Evolutionary conservation across 345 rosid genomes (phyloP).

Genomic region (Euphorbia pulcherrima): DNA sequence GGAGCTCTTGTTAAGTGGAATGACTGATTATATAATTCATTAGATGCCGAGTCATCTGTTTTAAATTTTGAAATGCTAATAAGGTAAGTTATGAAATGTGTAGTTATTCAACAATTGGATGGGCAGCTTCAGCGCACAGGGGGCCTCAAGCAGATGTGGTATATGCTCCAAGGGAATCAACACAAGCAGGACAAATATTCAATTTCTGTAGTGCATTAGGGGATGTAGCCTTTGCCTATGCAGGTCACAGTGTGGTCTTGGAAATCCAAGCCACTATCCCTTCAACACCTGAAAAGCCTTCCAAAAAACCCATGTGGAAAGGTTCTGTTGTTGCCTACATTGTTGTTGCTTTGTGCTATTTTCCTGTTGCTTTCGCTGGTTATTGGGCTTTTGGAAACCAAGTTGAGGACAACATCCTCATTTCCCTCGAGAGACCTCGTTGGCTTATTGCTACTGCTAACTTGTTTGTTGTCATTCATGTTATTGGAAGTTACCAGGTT

Average conservation of each 20-base stretch:
- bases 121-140: conserved; percentile 46
- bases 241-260: conserved; percentile 63
- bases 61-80: no score
- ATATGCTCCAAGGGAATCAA: conserved; percentile 34
- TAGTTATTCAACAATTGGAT: conserved; percentile 61
- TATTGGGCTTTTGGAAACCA: conserved; percentile 52
- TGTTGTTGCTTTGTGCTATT: conserved; percentile 59
- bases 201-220: conserved; percentile 51
- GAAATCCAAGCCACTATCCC: conserved; percentile 75
- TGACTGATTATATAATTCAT: no score
- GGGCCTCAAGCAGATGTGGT: conserved; percentile 41
- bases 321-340: conserved; percentile 51
- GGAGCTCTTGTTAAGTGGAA: no score
- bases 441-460: conserved; percentile 57
- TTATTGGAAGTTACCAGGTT: conserved; percentile 74
- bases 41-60: no score
- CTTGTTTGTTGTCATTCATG: conserved; percentile 58
- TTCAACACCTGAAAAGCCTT: conserved; percentile 59
- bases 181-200: conserved; percentile 36
- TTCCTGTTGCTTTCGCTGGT: conserved; percentile 54
- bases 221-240: conserved; percentile 60
- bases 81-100: no score
- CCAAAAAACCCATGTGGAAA: conserved; percentile 70
- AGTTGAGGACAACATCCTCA: conserved; percentile 55
- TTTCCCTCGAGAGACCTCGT: conserved; percentile 53